Conservation (phyloP, 2,329 filamentous ascomycete species). For the Nemania abortiva region DNA sequence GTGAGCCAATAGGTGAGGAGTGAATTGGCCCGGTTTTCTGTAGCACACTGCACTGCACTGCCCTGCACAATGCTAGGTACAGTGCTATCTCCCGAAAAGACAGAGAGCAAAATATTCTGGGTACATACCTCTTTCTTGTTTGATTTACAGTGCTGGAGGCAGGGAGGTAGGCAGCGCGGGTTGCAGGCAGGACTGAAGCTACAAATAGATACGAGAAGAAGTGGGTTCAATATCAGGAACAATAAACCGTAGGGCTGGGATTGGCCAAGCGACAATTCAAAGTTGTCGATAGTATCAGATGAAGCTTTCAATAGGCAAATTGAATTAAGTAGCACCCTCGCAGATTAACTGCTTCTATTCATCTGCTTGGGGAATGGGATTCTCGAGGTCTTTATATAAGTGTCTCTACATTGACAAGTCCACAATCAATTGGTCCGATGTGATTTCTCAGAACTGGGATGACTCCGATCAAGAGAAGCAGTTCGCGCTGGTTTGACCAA, state of each 20-base stretch:
- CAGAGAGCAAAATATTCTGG: neutral
- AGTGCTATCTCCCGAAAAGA: neutral
- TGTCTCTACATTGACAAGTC: neutral
- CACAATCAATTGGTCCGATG: constrained; percentile 10
- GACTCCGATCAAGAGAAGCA: constrained; percentile 27
- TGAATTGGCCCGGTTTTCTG: constrained; percentile 28
- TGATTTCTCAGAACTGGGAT: constrained; percentile 10
- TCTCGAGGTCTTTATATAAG: constrained; percentile 37
- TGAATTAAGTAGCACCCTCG: constrained; percentile 13
- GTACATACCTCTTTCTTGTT: constrained; percentile 1
- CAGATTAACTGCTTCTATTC: constrained; percentile 16
- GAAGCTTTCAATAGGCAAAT: constrained; percentile 25
- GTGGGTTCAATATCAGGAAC: constrained; percentile 32
- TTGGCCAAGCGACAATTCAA: constrained; percentile 28
- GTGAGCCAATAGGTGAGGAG: constrained; percentile 3
- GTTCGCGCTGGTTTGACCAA: constrained; percentile 25
- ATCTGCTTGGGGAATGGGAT: constrained; percentile 24
- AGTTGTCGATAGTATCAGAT: constrained; percentile 22
- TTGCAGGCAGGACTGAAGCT: constrained; percentile 29
- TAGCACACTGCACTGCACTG: constrained; percentile 12
- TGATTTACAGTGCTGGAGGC: neutral
- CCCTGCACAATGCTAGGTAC: constrained; percentile 4
- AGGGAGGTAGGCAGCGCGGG: constrained; percentile 1
- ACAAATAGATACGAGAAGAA: constrained; percentile 37
- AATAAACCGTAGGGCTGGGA: constrained; percentile 25